Evolutionary conservation across 2,329 filamentous ascomycete genomes (phyloP).

Genomic region (Colletotrichum liaoningense): DNA sequence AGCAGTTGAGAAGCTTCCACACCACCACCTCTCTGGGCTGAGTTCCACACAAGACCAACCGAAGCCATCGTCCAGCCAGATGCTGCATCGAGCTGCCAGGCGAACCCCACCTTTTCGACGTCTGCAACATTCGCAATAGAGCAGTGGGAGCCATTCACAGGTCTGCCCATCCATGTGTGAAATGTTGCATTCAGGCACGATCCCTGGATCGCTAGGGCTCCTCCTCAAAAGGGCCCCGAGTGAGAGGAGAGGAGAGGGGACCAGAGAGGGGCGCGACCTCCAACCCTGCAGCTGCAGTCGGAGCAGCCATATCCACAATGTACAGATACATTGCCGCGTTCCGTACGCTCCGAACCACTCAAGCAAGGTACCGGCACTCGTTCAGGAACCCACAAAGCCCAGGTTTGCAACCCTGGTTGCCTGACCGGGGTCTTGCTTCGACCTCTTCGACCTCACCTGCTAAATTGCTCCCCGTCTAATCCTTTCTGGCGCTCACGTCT

Average conservation of each 20-base stretch:
- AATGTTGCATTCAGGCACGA: conserved; percentile 28
- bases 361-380: conserved; percentile 34
- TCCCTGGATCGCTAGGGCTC: conserved; percentile 17
- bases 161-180: conserved; percentile 8
- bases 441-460: conserved; percentile 27
- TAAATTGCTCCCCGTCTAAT: conserved; percentile 21
- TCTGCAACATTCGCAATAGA: conserved; percentile 15
- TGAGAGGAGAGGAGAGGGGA: background rate
- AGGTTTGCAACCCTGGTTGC: conserved; percentile 25
- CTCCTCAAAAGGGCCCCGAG: conserved; percentile 14
- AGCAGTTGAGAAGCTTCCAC: background rate
- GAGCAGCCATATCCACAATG: background rate
- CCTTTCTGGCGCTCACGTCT: background rate
- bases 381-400: conserved; percentile 33
- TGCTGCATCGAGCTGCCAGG: background rate
- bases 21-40: background rate
- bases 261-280: background rate
- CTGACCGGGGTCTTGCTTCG: conserved; percentile 15
- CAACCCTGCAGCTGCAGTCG: conserved; percentile 24
- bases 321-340: conserved; percentile 23
- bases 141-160: conserved; percentile 15
- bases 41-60: background rate
- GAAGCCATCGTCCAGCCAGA: background rate
- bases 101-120: background rate
- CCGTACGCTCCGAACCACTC: conserved; percentile 27